Base-by-base conservation (phyloP, 768 basidiomycete species). In the Boletus speciosus region DNA sequence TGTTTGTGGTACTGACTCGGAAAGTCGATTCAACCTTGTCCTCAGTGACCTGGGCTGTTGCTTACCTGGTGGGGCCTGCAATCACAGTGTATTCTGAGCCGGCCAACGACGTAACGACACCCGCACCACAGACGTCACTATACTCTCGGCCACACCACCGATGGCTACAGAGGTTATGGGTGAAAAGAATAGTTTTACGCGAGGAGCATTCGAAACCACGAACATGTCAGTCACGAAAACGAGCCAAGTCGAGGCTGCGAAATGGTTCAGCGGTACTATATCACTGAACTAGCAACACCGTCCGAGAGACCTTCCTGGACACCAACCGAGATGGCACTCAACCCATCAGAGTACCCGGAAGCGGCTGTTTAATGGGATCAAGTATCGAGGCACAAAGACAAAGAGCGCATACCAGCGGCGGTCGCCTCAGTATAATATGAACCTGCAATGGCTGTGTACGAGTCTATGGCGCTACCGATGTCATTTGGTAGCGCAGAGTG, bases 61-160 rank as follows among this genome's bases (percentile, higher is more conserved):
- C 61, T 50, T 31, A 61, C 66, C 56, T 47, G 14, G 58, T 65
- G 27, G 58, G 19, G 23, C 39, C 52, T 16, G 59, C 42, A 27
- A 79, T 78, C 21, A 77, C 73, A 15, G 79, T 83, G 67, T 76
- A 85, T 2, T 78, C 64, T 8, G 77, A 76, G 35, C 84, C 84
- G 25, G 76, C 81, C 56, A 75, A 76, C 19, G 79, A 76, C 29
- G 83, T 85, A 8, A 69, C 73, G 15, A 73, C 72, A 15, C 71
- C 72, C 6, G 55, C 66, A 32, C 69, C 70, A 47, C 76, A 39
- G 78, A 81, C 15, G 81, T 84, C 29, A 88, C 68, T 19, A 87
- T 64, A 14, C 82, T 88, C 47, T 74, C 69, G 2, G 73, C 79
- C 9, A 70, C 53, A 14, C 80, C 85, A n/a, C 74, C 83, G 51